Base-by-base conservation (phyloP, 441 rosid species). In the Viola pubescens region DNA sequence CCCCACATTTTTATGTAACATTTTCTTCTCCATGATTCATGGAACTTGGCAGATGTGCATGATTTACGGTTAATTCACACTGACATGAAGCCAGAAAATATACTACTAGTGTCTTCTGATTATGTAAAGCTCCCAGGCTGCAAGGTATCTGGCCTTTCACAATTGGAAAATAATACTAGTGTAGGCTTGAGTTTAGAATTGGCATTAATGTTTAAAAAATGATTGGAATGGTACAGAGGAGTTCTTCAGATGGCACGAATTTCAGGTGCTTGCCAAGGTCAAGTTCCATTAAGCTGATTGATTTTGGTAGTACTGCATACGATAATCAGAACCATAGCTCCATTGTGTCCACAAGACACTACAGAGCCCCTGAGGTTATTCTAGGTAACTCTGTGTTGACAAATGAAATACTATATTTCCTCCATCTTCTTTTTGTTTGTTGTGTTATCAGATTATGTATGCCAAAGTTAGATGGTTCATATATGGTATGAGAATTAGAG, bases 211-310 rank as follows among this genome's bases (percentile, higher is more conserved):
- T 65, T 63, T 45, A 58, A 68, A 68, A 76, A 61, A 60, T 83
- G 68, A 54, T 78, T 80, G 74, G 65, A 45, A 81, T 76, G 71
- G 65, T 76, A 73, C 96, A 88, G 96, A 84, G 87, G 73, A 76
- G 72, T 63, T 68, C 83, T 76, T 74, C 86, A 71, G 77, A 75
- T 70, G 88, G 77, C 71, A 77, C 71, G 41, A 81, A 78, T 70
- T 81, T 79, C 78, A 84, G 88, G 77, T 80, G 82, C 76, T 80
- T 84, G 79, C 97, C 97, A 74, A 89, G 84, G 79, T 89, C 94
- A 43, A 89, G 94, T 79, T 85, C 94, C 74, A 89, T 89, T 78
- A 89, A 89, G 85, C 79, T 89, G 81, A 89, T 89, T 81, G 97
- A 89, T 79, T 89, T 89, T 82, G 97, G 94, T 62, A 86, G 89